These are phyloP conservation scores for Saccharomycopsis sp. DNA, from an alignment of 805 yeast species.

Conservation along the genomic window DNA sequence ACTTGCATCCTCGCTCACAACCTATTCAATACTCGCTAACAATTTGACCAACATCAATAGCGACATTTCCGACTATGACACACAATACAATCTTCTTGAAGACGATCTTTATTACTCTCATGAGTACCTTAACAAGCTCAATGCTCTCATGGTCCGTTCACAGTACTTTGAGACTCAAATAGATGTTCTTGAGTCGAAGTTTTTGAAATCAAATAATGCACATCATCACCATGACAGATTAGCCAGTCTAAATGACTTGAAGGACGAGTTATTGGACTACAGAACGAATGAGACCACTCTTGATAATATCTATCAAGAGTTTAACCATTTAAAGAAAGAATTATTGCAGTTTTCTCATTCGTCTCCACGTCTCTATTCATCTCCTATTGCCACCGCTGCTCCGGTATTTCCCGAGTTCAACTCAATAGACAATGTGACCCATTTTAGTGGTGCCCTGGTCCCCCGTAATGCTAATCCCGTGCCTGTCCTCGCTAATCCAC, in stretches of 20 bases:
- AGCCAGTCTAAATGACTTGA: slow-evolving; percentile 23
- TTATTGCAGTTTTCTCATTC: neutral
- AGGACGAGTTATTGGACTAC: slow-evolving; percentile 36
- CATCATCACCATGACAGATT: slow-evolving; percentile 13
- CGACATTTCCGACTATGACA: slow-evolving; percentile 22
- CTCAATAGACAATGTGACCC: neutral
- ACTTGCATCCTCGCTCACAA: slow-evolving; percentile 9
- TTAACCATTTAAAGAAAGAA: slow-evolving; percentile 28
- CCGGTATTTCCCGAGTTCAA: neutral
- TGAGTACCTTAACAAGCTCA: slow-evolving; percentile 26
- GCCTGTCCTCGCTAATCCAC: neutral
- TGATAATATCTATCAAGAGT: slow-evolving; percentile 38
- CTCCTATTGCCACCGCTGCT: neutral
- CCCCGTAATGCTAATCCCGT: neutral
- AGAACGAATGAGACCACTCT: slow-evolving; percentile 40
- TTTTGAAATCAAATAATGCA: slow-evolving; percentile 6
- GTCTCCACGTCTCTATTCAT: neutral
- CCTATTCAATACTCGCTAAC: slow-evolving; percentile 16
- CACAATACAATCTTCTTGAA: slow-evolving; percentile 22
- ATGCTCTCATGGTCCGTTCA: slow-evolving; percentile 26
- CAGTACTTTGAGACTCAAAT: slow-evolving; percentile 30
- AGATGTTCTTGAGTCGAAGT: slow-evolving; percentile 25
- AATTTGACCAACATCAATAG: slow-evolving; percentile 16
- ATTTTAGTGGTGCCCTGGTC: neutral
- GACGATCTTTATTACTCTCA: slow-evolving; percentile 26